Conservation (phyloP, 2,329 filamentous ascomycete species). For the Aspergillus vadensis region DNA sequence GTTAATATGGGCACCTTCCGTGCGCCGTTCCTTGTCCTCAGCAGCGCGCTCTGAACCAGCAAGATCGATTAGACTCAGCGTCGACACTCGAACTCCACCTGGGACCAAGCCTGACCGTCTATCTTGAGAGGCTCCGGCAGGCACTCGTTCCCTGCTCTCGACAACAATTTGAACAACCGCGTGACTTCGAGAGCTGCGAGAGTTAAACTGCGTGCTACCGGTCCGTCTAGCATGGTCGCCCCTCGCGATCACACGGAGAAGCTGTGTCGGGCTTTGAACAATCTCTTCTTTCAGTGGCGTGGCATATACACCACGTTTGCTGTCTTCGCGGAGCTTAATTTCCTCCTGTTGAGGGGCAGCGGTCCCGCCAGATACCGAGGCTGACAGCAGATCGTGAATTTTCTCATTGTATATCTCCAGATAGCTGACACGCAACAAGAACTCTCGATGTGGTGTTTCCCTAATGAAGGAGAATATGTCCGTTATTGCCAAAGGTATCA, state of each 20-base stretch:
- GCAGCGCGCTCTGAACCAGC: constrained; percentile 95
- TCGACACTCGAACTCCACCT: constrained; percentile 92
- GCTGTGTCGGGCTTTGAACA: constrained; percentile 93
- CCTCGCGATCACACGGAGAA: constrained; percentile 89
- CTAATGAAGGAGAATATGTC: constrained; percentile 99
- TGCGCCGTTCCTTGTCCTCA: constrained; percentile 88
- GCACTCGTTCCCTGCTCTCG: constrained; percentile 85
- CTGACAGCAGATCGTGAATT: constrained; percentile 88
- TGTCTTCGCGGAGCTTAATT: constrained; percentile 95
- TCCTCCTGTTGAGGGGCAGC: constrained; percentile 73
- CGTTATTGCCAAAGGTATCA: constrained; percentile 95
- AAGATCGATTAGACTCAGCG: constrained; percentile 90
- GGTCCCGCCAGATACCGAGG: constrained; percentile 61
- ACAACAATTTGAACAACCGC: constrained; percentile 98
- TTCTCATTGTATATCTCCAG: constrained; percentile 98
- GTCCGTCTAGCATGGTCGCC: constrained; percentile 89
- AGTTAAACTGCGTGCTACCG: constrained; percentile 95
- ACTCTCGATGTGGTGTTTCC: constrained; percentile 92
- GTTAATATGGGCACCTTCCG: constrained; percentile 97
- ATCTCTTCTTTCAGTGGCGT: constrained; percentile 97
- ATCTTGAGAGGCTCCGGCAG: constrained; percentile 56
- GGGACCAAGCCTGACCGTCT: constrained; percentile 73
- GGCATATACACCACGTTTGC: constrained; percentile 93
- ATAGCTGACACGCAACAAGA: constrained; percentile 93
- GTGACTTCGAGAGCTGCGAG: constrained; percentile 94